phyloP scores from a whole-genome alignment of 169 alveolate genomes.

The Perkinsus chesapeaki region DNA sequence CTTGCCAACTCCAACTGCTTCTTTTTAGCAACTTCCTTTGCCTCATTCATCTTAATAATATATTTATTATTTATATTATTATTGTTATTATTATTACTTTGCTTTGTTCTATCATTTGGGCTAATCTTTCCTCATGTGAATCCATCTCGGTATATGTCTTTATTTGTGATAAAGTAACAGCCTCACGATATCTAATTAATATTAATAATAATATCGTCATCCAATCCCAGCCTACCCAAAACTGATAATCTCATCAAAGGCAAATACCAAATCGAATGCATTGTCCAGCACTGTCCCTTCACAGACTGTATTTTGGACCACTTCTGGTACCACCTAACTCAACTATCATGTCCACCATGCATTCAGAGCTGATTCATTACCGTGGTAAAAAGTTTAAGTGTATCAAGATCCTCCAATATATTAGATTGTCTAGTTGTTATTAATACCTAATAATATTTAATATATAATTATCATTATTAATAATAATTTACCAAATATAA shows the following conservation, averaged over 20 bases:
- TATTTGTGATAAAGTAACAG: constrained; percentile 70
- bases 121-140: constrained; percentile 67
- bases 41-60: not conserved
- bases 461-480: not conserved
- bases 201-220: not conserved
- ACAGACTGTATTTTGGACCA: constrained; percentile 45
- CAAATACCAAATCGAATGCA: constrained; percentile 69
- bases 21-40: not conserved
- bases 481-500: constrained; percentile 41
- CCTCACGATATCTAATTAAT: constrained; percentile 35
- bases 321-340: constrained; percentile 21
- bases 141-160: constrained; percentile 80
- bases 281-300: constrained; percentile 61
- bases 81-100: not conserved
- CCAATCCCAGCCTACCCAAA: constrained; percentile 41
- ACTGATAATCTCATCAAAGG: constrained; percentile 74
- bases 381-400: constrained; percentile 63
- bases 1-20: not conserved
- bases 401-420: constrained; percentile 77
- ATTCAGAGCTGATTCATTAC: constrained; percentile 20
- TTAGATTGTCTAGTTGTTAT: constrained; percentile 70
- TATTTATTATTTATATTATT: not conserved
- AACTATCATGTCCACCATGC: not conserved
- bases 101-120: not conserved
- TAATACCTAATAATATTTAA: constrained; percentile 18